These are phyloP conservation scores for Eremochloa ophiuroides DNA, from an alignment of 176 grass and related monocot genomes.

Conservation along the genomic window DNA sequence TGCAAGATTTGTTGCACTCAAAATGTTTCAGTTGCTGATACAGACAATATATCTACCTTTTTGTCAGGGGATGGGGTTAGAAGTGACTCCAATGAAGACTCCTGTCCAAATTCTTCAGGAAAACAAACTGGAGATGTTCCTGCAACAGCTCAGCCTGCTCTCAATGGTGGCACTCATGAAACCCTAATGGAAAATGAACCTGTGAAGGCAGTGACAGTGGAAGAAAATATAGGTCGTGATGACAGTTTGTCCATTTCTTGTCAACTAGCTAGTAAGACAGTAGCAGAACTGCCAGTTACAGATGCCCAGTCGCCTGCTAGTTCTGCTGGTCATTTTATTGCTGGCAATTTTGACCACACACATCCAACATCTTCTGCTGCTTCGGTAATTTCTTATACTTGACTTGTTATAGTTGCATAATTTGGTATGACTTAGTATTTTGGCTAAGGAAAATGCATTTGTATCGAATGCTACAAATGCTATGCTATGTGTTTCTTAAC, in stretches of 20 bases:
- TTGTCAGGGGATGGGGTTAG: constrained; percentile 20
- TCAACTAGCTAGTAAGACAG: constrained; percentile 35
- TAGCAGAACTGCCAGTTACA: constrained; percentile 27
- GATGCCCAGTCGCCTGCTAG: constrained; percentile 52
- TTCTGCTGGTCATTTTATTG: constrained; percentile 27
- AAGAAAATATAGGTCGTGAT: constrained; percentile 34
- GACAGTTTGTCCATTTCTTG: constrained; percentile 34
- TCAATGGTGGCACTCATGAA: constrained; percentile 23
- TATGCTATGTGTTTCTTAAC: constrained; percentile 1
- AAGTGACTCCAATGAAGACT: constrained; percentile 27
- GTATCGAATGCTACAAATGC: constrained; percentile 5
- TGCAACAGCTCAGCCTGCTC: constrained; percentile 15
- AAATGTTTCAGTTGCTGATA: constrained; percentile 32
- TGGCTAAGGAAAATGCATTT: constrained; percentile 5
- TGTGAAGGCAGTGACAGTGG: constrained; percentile 23
- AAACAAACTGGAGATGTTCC: constrained; percentile 21
- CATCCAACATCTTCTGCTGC: constrained; percentile 35
- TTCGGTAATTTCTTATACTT: constrained; percentile 46
- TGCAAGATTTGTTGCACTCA: constrained; percentile 15
- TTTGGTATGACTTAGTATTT: constrained; percentile 14
- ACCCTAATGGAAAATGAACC: constrained; percentile 22
- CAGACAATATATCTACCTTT: constrained; percentile 16
- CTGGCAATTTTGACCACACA: constrained; percentile 28
- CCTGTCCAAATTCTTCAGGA: constrained; percentile 16
- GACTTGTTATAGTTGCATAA: not conserved